Evolutionary conservation across 345 rosid genomes (phyloP), one percentile per base, ranked within the genome.

Genomic region (Euclidium syriacum): DNA sequence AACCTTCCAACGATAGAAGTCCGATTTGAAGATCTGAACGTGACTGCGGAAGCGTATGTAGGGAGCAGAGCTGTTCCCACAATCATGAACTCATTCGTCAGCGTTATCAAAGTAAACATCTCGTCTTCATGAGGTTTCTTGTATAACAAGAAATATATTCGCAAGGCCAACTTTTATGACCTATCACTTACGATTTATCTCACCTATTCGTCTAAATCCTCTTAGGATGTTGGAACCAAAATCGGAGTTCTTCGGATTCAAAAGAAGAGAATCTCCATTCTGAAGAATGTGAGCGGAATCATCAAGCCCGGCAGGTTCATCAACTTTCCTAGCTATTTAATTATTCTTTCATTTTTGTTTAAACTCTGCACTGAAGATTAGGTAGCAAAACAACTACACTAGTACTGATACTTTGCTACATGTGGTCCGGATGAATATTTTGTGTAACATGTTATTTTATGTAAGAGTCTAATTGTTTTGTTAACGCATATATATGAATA

Each of bases 271-370:
- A 5, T 81, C 18, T 46, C 69, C 14, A 78, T 89, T 61, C 85
- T 86, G 10, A 65, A 66, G 24, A 75, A 88, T 67, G 78, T 82
- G 2, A 82, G 75, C 41, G 91, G 94, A 72, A 72, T 90, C 58
- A 76, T 90, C 75, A 87, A 77, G 64, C 92, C 92, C 14, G 64
- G 80, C 73, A 82, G 84, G 94, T 83, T 33, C 42, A 22, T 30
- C 2, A 40, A 48, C 23, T 11, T 36, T 53, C 11, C 12, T 22
- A 34, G 7, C 46, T 23, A 30, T 30, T 15, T 4, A 2, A 2
- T 4, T 38, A 1, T 34, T 24, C 5, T 54, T 65, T 23, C 34
- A 24, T 22, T 25, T 33, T 9, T 25, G 18, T 17, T 33, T 15
- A 8, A 9, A 30, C 3, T 47, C 5, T 20, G 6, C 18, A 59